phyloP scores from a whole-genome alignment of 257 asterid species.

The Nicotiana attenuata region DNA sequence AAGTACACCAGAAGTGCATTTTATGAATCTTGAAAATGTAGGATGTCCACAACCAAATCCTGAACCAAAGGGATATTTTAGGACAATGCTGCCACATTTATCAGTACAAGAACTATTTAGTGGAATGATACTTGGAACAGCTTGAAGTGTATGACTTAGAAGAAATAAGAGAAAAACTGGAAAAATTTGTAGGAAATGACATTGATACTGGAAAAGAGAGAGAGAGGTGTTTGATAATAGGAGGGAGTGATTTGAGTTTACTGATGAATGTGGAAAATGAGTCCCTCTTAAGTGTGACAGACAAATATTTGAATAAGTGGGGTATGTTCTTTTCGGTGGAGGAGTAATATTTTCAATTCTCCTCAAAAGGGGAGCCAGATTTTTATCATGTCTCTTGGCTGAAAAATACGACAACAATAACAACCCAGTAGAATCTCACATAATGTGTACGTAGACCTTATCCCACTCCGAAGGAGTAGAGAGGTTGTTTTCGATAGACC shows the following conservation, averaged over 20 bases:
- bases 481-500: too few species aligned
- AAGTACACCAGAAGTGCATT: slow-evolving; percentile 30
- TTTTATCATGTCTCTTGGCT: slow-evolving; percentile 7
- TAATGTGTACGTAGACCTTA: too few species aligned
- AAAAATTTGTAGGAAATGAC: slow-evolving; percentile 14
- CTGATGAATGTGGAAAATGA: slow-evolving; percentile 1
- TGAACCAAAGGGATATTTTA: slow-evolving; percentile 62
- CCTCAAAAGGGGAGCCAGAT: slow-evolving; percentile 51
- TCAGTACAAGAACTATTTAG: slow-evolving; percentile 39
- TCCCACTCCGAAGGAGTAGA: too few species aligned
- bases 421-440: too few species aligned
- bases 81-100: slow-evolving; percentile 38
- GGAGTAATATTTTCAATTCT: slow-evolving; percentile 19
- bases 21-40: slow-evolving; percentile 39
- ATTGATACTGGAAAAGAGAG: slow-evolving; percentile 11
- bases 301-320: not conserved
- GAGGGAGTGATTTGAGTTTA: not conserved
- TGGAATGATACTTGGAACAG: slow-evolving; percentile 44
- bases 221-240: not conserved
- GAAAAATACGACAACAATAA: too few species aligned
- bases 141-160: slow-evolving; percentile 22
- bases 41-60: slow-evolving; percentile 63
- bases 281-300: not conserved
- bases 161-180: slow-evolving; percentile 13
- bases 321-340: slow-evolving; percentile 23